A percentile compares a stretch with the other conserved stretches of the same genome.
phyloP scores from a whole-genome alignment of 1,284 basidiomycete species.

The Heimioporus punctisporus region DNA sequence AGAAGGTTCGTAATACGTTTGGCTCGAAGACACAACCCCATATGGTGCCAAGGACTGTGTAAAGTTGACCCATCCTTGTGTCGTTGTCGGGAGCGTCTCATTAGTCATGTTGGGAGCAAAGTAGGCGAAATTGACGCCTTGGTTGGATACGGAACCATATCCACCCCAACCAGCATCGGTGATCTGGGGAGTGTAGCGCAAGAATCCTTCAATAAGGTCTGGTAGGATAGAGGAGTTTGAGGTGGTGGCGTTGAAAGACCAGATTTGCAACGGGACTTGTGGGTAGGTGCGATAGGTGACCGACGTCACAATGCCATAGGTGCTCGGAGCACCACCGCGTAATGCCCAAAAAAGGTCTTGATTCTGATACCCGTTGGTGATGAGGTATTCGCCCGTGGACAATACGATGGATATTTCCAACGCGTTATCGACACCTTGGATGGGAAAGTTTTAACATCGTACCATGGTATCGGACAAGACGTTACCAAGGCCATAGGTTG shows the following conservation, averaged over 20 bases:
- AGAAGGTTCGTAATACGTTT: slow-evolving; percentile 18
- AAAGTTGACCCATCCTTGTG: slow-evolving; percentile 30
- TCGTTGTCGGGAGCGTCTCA: slow-evolving; percentile 34
- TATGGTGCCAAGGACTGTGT: no score
- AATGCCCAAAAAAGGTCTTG: slow-evolving; percentile 46
- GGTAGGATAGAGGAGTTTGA: slow-evolving; percentile 15
- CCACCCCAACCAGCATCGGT: slow-evolving; percentile 27
- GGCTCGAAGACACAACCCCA: no score
- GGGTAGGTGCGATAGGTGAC: slow-evolving; percentile 33
- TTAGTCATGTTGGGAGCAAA: slow-evolving; percentile 36
- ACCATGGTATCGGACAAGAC: no score
- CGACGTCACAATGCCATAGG: slow-evolving; percentile 20
- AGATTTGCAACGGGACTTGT: slow-evolving; percentile 28
- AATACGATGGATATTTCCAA: slow-evolving; percentile 29
- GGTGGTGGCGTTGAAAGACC: slow-evolving; percentile 9
- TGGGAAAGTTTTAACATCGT: neutral
- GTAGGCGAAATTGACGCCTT: slow-evolving; percentile 21
- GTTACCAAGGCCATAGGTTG: slow-evolving; percentile 45
- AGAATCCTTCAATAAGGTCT: slow-evolving; percentile 24
- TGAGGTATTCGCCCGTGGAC: slow-evolving; percentile 17
- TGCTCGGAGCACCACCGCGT: slow-evolving; percentile 49
- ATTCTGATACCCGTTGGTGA: slow-evolving; percentile 18
- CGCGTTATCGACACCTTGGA: slow-evolving; percentile 45
- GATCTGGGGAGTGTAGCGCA: slow-evolving; percentile 34
- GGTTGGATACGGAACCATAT: slow-evolving; percentile 6